Evolutionary conservation across 2,329 filamentous ascomycete species (phyloP), one percentile per base, ranked within the genome.

Genomic region (Aspergillus eucalypticola): DNA sequence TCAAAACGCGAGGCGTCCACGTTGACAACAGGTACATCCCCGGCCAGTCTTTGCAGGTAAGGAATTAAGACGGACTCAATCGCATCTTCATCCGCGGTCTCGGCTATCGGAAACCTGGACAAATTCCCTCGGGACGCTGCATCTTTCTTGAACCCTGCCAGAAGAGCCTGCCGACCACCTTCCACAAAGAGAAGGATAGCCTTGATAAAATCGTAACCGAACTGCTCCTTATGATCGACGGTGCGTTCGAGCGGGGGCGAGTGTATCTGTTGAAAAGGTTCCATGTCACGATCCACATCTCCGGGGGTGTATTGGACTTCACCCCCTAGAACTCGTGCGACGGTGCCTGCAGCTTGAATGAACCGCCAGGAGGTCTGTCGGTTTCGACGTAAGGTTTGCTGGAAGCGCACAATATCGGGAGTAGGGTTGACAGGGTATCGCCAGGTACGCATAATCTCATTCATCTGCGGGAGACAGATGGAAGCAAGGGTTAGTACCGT

Each of bases 191-290:
- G 76, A 2, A 87, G 68, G 46, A 88, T 86, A 1, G 86, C 85
- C 69, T 85, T 87, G 25, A 88, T 66, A 65, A 89, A 88, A 64
- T 88, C 86, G 65, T 87, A 88, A n/a, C 80, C 80, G 68, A 88
- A 88, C 13, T 82, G 81, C 48, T 84, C 79, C 19, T 78, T 74
- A 7, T 66, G 64, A 11, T 77, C 67, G 19, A 79, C 67, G 35
- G 69, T 55, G 58, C 70, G 68, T 65, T 81, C 71, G 68, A 84
- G 77, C 21, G 76, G 73, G 50, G 78, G 73, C 0, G 82, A 80
- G 17, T 80, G 79, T 44, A 86, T 81, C 19, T 77, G 74, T n/a
- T 76, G 70, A 64, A 86, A 86, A 49, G 76, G 69, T n/a, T 76
- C 70, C 23, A 80, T 67, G 8, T 78, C 74, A 21, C 76, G 69